Evolutionary conservation across 331 rosid species (phyloP).

Genomic region (Rhamnella rubrinervis): DNA sequence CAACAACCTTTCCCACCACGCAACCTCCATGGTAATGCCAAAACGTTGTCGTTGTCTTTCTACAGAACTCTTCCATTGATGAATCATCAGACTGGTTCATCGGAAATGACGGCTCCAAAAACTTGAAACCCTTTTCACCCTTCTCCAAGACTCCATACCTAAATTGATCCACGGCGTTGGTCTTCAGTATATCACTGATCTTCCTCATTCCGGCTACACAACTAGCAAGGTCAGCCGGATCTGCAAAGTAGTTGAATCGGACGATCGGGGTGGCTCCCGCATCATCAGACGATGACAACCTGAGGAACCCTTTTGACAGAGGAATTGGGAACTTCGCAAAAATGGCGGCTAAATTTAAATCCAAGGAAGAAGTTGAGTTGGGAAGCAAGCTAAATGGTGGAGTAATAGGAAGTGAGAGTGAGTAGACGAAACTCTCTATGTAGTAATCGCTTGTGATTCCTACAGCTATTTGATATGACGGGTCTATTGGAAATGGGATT

Average conservation of each 20-base stretch:
- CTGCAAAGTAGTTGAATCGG: slow-evolving; percentile 25
- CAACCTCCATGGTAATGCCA: slow-evolving; percentile 42
- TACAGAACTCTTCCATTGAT: slow-evolving; percentile 9
- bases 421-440: neutral
- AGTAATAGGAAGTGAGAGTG: neutral
- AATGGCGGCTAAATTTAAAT: neutral
- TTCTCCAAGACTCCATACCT: neutral
- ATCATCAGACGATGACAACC: slow-evolving; percentile 1
- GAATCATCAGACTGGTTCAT: too few species aligned
- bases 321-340: slow-evolving; percentile 11
- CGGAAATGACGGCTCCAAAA: neutral
- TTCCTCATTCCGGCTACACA: slow-evolving; percentile 29
- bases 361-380: neutral
- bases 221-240: slow-evolving; percentile 18
- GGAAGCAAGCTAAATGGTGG: neutral
- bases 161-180: neutral
- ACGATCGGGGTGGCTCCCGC: slow-evolving; percentile 15
- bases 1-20: slow-evolving; percentile 2
- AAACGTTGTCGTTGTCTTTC: neutral
- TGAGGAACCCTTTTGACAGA: slow-evolving; percentile 5
- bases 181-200: slow-evolving; percentile 23
- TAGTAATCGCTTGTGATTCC: slow-evolving; percentile 8
- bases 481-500: slow-evolving; percentile 16
- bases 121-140: neutral
- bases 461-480: neutral